Percentiles rank a stretch among this genome's conserved stretches.
phyloP scores from a whole-genome alignment of 768 basidiomycete species.

The Russula virescens region DNA sequence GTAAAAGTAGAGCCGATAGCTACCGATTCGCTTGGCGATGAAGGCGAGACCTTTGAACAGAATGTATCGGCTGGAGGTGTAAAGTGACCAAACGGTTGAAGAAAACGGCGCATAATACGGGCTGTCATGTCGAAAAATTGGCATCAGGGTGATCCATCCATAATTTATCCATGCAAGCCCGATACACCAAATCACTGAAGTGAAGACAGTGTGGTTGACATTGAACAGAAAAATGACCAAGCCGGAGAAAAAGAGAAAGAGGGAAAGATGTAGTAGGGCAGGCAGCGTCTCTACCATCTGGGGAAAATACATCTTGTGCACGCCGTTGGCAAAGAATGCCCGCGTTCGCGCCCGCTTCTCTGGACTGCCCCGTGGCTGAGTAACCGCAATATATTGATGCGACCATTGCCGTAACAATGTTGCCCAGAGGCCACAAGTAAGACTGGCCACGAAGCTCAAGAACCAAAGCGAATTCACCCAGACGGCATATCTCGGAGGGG shows the following conservation, averaged over 20 bases:
- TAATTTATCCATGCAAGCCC: accelerated
- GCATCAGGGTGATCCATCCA: neutral
- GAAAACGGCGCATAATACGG: no score
- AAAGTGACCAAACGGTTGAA: no score
- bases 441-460: neutral
- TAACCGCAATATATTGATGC: neutral
- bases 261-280: neutral
- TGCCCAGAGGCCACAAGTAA: neutral
- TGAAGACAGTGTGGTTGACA: neutral
- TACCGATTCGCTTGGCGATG: no score
- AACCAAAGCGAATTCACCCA: slow-evolving; percentile 12
- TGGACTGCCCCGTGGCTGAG: neutral
- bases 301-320: no score
- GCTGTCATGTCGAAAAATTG: neutral
- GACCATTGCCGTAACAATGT: neutral
- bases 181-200: neutral
- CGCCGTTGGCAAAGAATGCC: no score
- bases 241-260: neutral
- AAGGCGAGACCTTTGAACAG: no score
- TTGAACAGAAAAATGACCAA: neutral
- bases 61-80: no score
- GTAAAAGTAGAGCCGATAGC: no score
- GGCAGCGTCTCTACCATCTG: neutral
- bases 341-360: neutral
- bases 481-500: neutral